These are phyloP conservation scores for Exophiala viscosa DNA, from an alignment of 2,329 filamentous ascomycete species.

Conservation along the genomic window DNA sequence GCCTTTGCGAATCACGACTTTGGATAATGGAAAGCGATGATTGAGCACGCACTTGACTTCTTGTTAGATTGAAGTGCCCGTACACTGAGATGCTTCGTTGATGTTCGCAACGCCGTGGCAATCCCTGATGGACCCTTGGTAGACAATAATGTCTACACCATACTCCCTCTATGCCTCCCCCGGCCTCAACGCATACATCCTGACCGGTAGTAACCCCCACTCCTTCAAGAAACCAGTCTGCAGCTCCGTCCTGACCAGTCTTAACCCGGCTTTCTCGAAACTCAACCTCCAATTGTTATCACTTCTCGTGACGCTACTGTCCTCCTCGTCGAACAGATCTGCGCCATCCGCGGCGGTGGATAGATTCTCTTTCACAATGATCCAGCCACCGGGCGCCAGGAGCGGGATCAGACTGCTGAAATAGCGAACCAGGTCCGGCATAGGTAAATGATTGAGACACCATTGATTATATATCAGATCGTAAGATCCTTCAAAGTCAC, in stretches of 20 bases:
- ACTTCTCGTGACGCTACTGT: constrained; percentile 73
- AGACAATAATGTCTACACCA: too few relatives aligned
- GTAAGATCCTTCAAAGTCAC: constrained; percentile 46
- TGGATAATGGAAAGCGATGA: too few relatives aligned
- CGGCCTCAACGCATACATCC: constrained; percentile 71
- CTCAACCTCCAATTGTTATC: constrained; percentile 68
- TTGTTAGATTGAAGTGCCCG: too few relatives aligned
- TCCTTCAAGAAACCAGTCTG: constrained; percentile 67
- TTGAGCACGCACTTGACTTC: too few relatives aligned
- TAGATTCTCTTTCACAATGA: constrained; percentile 80
- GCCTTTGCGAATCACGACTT: too few relatives aligned
- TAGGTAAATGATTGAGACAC: constrained; percentile 80
- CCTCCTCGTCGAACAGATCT: constrained; percentile 71
- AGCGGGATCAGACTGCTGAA: constrained; percentile 58
- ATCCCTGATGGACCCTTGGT: too few relatives aligned
- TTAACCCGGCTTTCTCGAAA: constrained; percentile 66
- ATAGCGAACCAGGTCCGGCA: constrained; percentile 66
- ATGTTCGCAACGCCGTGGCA: too few relatives aligned
- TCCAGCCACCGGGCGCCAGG: constrained; percentile 44
- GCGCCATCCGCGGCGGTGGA: constrained; percentile 48
- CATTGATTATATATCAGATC: constrained; percentile 87
- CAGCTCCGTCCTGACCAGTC: constrained; percentile 65
- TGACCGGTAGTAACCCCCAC: constrained; percentile 65
- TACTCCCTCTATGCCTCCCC: neutral
- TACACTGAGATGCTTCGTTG: too few relatives aligned